Conservation (phyloP, 2,329 filamentous ascomycete genomes). For the Sarocladium brachiariae region DNA sequence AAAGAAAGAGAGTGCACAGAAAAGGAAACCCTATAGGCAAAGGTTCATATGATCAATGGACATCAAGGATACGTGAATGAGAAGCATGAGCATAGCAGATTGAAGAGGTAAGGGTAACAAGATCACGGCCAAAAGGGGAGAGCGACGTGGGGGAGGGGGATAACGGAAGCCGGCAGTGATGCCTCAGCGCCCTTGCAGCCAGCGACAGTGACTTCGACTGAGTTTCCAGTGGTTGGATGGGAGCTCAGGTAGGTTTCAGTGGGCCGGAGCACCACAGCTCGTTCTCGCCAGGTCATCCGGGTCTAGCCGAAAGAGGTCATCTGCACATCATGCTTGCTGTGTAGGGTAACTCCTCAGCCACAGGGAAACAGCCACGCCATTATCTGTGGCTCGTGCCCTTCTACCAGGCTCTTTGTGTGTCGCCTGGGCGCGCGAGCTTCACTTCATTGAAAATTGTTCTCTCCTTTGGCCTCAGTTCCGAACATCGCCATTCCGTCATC, state of each 20-base stretch:
- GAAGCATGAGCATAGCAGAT: neutral
- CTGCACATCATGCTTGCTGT: too few species aligned
- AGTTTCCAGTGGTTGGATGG: too few species aligned
- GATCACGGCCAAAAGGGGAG: neutral
- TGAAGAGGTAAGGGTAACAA: neutral
- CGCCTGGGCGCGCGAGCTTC: neutral
- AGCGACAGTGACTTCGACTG: too few species aligned
- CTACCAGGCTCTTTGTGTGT: neutral
- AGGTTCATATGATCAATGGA: too few species aligned
- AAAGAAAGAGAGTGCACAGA: too few species aligned
- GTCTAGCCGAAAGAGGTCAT: neutral
- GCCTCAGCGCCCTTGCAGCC: neutral
- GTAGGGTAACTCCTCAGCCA: neutral
- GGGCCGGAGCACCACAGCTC: too few species aligned
- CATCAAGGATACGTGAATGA: too few species aligned
- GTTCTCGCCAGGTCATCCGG: too few species aligned
- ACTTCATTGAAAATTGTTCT: slow-evolving; percentile 9
- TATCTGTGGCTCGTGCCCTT: slow-evolving; percentile 3
- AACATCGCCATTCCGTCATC: slow-evolving; percentile 5
- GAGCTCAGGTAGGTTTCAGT: neutral
- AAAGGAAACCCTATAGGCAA: too few species aligned
- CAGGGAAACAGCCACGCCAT: neutral
- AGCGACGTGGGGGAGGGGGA: neutral
- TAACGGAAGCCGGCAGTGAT: slow-evolving; percentile 3
- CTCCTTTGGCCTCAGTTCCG: neutral